Conservation (phyloP, 306 rosid species). For the Quercus parvula region DNA sequence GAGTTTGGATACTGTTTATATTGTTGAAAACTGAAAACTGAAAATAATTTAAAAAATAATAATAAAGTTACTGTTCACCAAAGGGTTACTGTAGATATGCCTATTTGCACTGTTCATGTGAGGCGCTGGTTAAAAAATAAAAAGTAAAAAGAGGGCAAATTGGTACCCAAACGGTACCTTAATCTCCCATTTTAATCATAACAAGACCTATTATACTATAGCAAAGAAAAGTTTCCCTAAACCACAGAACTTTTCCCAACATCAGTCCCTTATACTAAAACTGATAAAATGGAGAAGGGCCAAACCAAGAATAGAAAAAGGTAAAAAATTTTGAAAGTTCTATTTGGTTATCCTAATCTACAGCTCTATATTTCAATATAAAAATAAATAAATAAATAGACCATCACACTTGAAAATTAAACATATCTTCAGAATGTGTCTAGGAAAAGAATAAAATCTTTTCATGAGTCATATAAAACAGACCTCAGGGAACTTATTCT, state of each 20-base stretch:
- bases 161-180: too few relatives aligned
- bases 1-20: too few relatives aligned
- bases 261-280: neutral
- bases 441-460: neutral
- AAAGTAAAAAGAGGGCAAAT: too few relatives aligned
- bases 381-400: neutral
- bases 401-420: neutral
- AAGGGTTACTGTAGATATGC: too few relatives aligned
- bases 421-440: neutral
- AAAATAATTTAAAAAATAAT: too few relatives aligned
- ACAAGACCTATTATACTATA: too few relatives aligned
- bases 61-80: too few relatives aligned
- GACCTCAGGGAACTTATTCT: conserved; percentile 58
- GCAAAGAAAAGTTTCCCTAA: neutral
- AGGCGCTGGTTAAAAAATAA: too few relatives aligned
- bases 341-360: neutral
- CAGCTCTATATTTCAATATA: neutral
- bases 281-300: neutral
- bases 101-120: too few relatives aligned
- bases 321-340: neutral
- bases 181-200: too few relatives aligned
- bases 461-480: conserved; percentile 22
- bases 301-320: neutral
- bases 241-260: neutral
- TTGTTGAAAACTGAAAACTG: too few relatives aligned